Base-by-base conservation (phyloP, 345 rosid genomes). In the Lagerstroemia speciosa region DNA sequence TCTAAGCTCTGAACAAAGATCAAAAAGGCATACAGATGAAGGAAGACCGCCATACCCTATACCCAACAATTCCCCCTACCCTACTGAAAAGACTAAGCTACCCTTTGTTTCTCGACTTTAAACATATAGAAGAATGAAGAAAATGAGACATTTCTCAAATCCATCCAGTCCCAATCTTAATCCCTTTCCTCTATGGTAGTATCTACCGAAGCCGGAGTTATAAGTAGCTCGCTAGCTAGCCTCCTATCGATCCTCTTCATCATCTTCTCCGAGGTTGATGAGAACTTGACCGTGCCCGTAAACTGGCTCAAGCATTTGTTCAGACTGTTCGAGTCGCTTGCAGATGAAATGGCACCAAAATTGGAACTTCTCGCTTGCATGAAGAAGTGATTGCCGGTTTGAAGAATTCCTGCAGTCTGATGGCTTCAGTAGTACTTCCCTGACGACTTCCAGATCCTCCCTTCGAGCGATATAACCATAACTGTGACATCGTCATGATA, bases 391-490 rank as follows among this genome's bases (percentile, higher is more conserved):
- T 5, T 14, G 14, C 14, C 16, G 46, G 16, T 16, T 0, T 41
- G 46, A 41, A 41, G 46, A 41, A 41, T 41, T 41, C 16, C 14
- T 0, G 9, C 11, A 5, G 52, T 22, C 38, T 29, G 14, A 0
- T n/a, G 74, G 71, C 46, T 67, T 89, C 80, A 93, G 62, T 85
- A 77, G 75, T 89, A 93, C 70, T 91, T 91, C 71, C 98, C 98
- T 17, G 98, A 93, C 69, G 98, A 93, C 81, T 93, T 93, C 98
- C 98, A 93, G 43, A 93, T 93, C 76, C 98, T 82, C 75, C 95
- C 98, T 81, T 87, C 98, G 38, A 93, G 90, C 2, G 98, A 92
- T 80, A 93, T 83, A 78, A 93, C 91, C 90, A 93, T 86, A n/a
- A 93, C 95, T 16, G 98, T 91, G 71, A 92, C 94, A 75, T 93